Conservation (phyloP, 306 rosid species). For the Sesbania bispinosa region DNA sequence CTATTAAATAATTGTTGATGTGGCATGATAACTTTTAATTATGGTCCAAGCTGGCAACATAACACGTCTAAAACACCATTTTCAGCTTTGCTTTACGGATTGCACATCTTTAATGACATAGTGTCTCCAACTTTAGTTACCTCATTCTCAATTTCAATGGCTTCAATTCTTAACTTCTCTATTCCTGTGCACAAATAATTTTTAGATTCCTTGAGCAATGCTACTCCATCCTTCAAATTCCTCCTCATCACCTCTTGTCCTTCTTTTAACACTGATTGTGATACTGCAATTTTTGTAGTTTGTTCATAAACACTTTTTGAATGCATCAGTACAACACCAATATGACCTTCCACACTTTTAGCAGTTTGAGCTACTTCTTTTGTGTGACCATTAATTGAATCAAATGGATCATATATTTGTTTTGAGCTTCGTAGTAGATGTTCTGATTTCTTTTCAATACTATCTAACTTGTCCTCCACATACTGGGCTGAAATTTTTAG, state of each 20-base stretch:
- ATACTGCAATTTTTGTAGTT: conserved; percentile 47
- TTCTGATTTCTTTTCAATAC: conserved; percentile 53
- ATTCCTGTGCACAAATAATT: conserved; percentile 55
- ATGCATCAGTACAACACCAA: conserved; percentile 45
- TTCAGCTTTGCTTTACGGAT: conserved; percentile 62
- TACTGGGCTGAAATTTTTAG: conserved; percentile 58
- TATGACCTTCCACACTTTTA: conserved; percentile 48
- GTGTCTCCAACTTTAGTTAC: too few relatives aligned
- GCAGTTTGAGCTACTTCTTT: conserved; percentile 48
- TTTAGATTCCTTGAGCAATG: conserved; percentile 55
- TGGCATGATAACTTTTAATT: too few relatives aligned
- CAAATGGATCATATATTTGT: conserved; percentile 46
- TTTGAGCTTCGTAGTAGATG: conserved; percentile 45
- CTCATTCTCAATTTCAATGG: conserved; percentile 56
- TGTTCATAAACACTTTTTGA: conserved; percentile 63
- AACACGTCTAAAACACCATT: too few relatives aligned
- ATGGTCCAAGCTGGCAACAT: too few relatives aligned
- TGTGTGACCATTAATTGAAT: conserved; percentile 37
- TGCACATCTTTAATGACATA: conserved; percentile 54
- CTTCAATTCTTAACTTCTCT: conserved; percentile 49
- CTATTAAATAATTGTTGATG: too few relatives aligned
- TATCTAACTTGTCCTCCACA: conserved; percentile 64
- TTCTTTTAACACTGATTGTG: conserved; percentile 57
- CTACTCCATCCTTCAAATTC: conserved; percentile 55
- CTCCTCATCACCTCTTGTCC: conserved; percentile 62